These are phyloP conservation scores for Schizothecium vesticola DNA, from an alignment of 495 filamentous ascomycete genomes.

Conservation along the genomic window DNA sequence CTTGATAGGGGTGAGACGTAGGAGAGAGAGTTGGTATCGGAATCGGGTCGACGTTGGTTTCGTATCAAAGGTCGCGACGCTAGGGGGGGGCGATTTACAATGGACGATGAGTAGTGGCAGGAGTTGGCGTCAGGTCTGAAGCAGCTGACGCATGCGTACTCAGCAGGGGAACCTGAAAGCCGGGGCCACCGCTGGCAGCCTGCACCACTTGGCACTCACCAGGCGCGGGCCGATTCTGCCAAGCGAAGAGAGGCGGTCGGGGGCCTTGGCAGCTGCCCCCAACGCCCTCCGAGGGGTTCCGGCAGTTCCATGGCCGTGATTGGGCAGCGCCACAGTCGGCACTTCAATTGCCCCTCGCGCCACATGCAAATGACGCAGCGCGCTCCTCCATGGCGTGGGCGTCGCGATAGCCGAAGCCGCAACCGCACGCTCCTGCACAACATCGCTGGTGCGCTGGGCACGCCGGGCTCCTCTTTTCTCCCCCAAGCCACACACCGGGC, in stretches of 20 bases:
- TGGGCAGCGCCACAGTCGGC: background rate
- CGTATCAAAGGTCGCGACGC: constrained; percentile 9
- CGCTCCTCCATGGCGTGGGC: background rate
- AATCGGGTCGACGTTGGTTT: constrained; percentile 7
- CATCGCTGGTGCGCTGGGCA: background rate
- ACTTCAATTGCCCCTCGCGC: background rate
- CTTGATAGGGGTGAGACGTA: background rate
- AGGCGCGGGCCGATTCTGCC: background rate
- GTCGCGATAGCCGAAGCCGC: background rate
- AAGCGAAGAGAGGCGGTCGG: background rate
- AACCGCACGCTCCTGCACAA: background rate
- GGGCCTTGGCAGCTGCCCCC: background rate
- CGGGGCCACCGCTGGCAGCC: background rate
- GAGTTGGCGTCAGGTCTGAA: background rate
- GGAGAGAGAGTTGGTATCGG: background rate
- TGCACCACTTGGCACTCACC: background rate
- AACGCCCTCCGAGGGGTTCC: background rate
- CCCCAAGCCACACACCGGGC: background rate
- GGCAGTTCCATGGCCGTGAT: background rate
- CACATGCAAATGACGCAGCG: background rate
- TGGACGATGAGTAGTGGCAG: background rate
- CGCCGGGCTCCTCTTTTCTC: background rate
- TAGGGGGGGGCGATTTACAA: background rate
- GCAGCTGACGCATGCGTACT: constrained; percentile 8
- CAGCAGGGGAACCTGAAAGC: background rate